Percentiles rank a stretch among this genome's conserved stretches.
Conservation (phyloP, 495 filamentous ascomycete species). For the Podospora conica region DNA sequence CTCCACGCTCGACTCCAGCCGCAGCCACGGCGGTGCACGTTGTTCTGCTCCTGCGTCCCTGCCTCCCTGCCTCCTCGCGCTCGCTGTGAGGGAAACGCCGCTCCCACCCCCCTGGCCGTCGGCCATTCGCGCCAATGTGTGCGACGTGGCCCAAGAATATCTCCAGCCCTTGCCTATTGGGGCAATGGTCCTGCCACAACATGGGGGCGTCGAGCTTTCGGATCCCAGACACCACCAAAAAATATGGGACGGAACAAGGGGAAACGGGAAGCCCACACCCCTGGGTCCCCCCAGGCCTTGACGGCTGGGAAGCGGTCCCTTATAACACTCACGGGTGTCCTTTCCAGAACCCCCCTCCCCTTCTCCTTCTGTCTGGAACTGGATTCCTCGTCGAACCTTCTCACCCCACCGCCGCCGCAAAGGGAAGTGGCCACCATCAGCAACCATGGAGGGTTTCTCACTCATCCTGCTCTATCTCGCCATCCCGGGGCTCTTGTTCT, state of each 20-base stretch:
- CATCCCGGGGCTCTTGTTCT: conserved; percentile 39
- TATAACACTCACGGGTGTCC: not conserved
- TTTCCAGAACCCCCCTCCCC: conserved; percentile 4
- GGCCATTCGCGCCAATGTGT: not conserved
- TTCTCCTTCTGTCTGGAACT: not conserved
- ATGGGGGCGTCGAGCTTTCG: conserved; percentile 13
- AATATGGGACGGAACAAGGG: conserved; percentile 16
- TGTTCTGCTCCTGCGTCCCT: not conserved
- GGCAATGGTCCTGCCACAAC: not conserved
- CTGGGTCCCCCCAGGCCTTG: conserved; percentile 7
- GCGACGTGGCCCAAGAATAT: not conserved
- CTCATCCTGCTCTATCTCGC: conserved; percentile 39
- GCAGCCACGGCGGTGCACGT: conserved; percentile 13
- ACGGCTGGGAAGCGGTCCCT: not conserved
- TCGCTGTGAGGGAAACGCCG: not conserved
- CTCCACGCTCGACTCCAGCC: conserved; percentile 23
- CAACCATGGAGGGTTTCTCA: conserved; percentile 25
- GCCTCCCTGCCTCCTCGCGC: not conserved
- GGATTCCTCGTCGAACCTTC: not conserved
- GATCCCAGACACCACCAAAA: conserved; percentile 14
- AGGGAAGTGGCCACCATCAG: not conserved
- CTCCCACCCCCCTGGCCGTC: not conserved
- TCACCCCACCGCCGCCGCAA: not conserved
- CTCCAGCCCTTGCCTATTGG: not conserved
- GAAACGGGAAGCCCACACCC: conserved; percentile 11